phyloP scores from a whole-genome alignment of 2,329 filamentous ascomycete species.

The Phaeoacremonium minimum region DNA sequence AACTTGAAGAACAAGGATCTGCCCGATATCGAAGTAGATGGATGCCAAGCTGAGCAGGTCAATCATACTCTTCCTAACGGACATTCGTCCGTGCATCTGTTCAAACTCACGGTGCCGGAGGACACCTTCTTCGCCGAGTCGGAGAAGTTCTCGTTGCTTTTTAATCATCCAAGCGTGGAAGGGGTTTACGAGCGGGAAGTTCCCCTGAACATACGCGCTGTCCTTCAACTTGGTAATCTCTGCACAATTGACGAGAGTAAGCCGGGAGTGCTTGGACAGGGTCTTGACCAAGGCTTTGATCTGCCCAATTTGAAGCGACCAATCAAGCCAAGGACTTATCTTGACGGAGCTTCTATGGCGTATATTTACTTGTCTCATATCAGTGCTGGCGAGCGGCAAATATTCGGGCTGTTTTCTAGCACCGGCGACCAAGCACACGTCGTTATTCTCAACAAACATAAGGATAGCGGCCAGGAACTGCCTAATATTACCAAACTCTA shows the following conservation, averaged over 20 bases:
- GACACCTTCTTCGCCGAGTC: conserved; percentile 81
- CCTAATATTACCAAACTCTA: conserved; percentile 92
- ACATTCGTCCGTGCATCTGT: conserved; percentile 88
- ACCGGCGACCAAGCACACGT: conserved; percentile 76
- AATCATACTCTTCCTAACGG: conserved; percentile 92
- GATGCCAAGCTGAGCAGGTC: conserved; percentile 87
- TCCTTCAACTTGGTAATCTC: conserved; percentile 83
- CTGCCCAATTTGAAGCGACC: conserved; percentile 69
- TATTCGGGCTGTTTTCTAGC: conserved; percentile 91
- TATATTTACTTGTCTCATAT: conserved; percentile 95
- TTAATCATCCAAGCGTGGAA: conserved; percentile 91
- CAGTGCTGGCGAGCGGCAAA: conserved; percentile 81
- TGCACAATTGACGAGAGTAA: conserved; percentile 93
- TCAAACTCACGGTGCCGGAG: conserved; percentile 88
- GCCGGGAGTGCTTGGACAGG: conserved; percentile 84
- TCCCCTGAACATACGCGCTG: conserved; percentile 78
- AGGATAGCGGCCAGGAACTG: conserved; percentile 73
- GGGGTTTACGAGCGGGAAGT: conserved; percentile 96
- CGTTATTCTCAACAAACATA: conserved; percentile 78
- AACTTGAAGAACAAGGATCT: conserved; percentile 86
- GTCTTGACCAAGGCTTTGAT: conserved; percentile 91
- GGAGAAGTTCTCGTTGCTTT: conserved; percentile 75
- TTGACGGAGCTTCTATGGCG: conserved; percentile 68
- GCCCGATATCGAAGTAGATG: conserved; percentile 81
- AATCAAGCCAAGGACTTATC: conserved; percentile 63